Base-by-base conservation (phyloP, 2,329 filamentous ascomycete genomes). In the Penicillium frequentans region DNA sequence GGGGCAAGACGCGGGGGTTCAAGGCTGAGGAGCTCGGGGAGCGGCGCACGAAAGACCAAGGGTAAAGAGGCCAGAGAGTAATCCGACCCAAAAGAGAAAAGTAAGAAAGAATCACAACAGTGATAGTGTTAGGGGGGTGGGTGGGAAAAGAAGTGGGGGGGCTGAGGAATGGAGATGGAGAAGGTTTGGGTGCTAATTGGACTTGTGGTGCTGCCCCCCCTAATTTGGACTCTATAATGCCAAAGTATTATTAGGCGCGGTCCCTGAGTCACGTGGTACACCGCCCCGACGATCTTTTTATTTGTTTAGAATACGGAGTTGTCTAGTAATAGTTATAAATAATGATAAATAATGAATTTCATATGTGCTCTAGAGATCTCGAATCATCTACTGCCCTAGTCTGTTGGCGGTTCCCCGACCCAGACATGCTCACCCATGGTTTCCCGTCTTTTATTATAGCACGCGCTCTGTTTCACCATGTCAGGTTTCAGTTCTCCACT, bases 161-260 rank as follows among this genome's bases (percentile, higher is more conserved):
- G 48, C 48, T 49, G 48, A 49, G 48, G 48, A 49, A 49, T 49
- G 48, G 33, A 49, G 48, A 49, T 49, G 48, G 48, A 49, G 48
- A 49, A 49, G 47, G 31, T 37, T 39, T 49, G 33, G 48, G 48
- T 49, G 46, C 46, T 49, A 49, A 49, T 49, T 49, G 48, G 48
- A 49, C 48, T 49, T 48, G 48, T 49, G 48, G 33, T 49, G 21
- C 48, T 23, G 8, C 27, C n/a, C 48, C 47, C 47, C 47, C 31
- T 37, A 49, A 37, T 49, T 37, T 42, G 37, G 37, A 42, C 37
- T 39, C n/a, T 19, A 26, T 49, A 37, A 24, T 37, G 47, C 19
- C 14, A n/a, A 39, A 21, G 37, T 49, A 37, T 33, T 26, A 49
- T 37, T 31, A 33, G 46, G 27, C 26, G 27, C 46, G 26, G 31